Evolutionary conservation across 352 stramenopile species (phyloP), one percentile per base, ranked within the genome.

Genomic region (Globisporangium megalacanthum): DNA sequence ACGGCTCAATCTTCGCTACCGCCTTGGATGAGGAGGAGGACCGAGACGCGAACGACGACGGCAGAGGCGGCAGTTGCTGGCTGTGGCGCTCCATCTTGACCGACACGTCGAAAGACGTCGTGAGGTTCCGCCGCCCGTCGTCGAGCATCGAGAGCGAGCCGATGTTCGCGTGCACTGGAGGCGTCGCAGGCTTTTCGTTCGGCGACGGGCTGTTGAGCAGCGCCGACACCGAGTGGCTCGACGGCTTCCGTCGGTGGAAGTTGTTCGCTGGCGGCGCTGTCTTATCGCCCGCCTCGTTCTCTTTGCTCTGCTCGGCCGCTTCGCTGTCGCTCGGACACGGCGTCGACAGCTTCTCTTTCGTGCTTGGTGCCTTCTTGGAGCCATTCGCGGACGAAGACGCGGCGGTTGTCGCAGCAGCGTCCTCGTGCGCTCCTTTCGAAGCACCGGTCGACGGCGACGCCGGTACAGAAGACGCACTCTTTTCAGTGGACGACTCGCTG

Each of bases 181-280:
- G 39, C 42, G 68, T 70, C n/a, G 52, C 36, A n/a, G 60, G 53
- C 33, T 64, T 56, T 39, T 77, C 70, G 36, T 82, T 81, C 39
- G 74, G 66, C 31, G 76, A 73, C 15, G 81, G 73, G 49, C 75
- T 88, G 61, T 91, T 91, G 42, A 91, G 63, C 46, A 91, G 69
- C 49, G 81, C 78, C 48, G 82, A 86, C n/a, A 91, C 73, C 10
- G 78, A 88, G 56, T 89, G 77, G 44, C 69, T 67, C 19, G 72
- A 85, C 31, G 66, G 48, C 46, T 71, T 74, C 29, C 78, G 59
- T 20, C 71, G 67, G 33, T 69, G 70, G 3, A 58, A 48, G 3
- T 55, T 48, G 14, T 70, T 63, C 29, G 36, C 19, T 1, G 49
- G 31, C 31, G 19, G 36, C 17, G 19, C 7, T 37, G 51, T 20